Percentiles rank a stretch among this genome's conserved stretches.
Evolutionary conservation across 176 grass and related monocot species (phyloP).

Genomic region (Dactylis glomerata): DNA sequence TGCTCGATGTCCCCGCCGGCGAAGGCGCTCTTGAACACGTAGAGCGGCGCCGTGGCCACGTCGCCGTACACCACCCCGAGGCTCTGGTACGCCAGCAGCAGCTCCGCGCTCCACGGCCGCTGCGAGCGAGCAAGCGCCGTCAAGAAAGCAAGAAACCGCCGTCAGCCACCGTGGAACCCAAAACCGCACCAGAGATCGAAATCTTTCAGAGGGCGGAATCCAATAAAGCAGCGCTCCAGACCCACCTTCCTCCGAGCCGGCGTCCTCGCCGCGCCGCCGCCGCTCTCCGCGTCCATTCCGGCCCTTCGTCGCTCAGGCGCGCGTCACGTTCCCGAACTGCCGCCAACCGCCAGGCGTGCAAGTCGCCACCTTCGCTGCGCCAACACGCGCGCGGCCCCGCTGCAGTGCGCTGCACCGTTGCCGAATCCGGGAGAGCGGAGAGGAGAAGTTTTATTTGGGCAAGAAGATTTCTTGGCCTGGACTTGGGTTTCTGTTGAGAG

Average conservation of each 20-base stretch:
- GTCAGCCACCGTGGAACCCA: not conserved
- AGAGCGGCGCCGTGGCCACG: conserved; percentile 81
- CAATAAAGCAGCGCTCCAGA: not conserved
- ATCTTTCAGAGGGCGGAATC: not conserved
- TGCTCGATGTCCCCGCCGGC: conserved; percentile 86
- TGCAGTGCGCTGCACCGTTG: not conserved
- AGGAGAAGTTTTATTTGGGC: not conserved
- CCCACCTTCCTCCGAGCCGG: conserved; percentile 42
- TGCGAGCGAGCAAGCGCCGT: not conserved
- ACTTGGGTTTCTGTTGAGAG: not conserved
- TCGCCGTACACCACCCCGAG: conserved; percentile 93
- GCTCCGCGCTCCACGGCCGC: conserved; percentile 54
- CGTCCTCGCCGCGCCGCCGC: conserved; percentile 17
- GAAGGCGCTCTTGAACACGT: conserved; percentile 88
- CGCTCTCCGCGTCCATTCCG: conserved; percentile 33
- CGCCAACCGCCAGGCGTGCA: not conserved
- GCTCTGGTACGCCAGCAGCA: conserved; percentile 83
- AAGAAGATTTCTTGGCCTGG: not conserved
- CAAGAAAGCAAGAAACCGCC: conserved; percentile 25
- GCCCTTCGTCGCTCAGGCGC: not conserved
- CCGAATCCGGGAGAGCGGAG: not conserved
- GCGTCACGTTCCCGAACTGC: conserved; percentile 1
- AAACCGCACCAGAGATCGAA: not conserved
- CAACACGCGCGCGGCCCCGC: conserved; percentile 6
- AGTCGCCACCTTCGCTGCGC: conserved; percentile 21